Percentiles rank a stretch among this genome's conserved stretches.
Evolutionary conservation across 192 early-diverging fungal species (phyloP).

Genomic region (Mortierella antarctica): DNA sequence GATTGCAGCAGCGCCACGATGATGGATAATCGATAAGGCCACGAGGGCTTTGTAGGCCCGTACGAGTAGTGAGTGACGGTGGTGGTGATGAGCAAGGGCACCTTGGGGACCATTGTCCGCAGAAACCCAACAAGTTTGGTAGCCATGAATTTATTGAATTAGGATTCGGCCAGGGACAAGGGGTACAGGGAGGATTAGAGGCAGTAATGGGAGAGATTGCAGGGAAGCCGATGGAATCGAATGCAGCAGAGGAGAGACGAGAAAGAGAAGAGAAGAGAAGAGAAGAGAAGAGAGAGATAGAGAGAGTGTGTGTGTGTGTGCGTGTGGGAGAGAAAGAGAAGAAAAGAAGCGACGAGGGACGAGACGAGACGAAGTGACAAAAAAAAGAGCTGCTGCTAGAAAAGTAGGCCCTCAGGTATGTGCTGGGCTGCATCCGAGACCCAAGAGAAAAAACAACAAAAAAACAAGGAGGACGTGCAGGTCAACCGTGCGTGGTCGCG

Average conservation of each 20-base stretch:
- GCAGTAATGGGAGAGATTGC: too few relatives aligned
- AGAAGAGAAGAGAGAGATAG: background rate
- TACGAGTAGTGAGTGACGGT: conserved; percentile 40
- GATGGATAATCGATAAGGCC: conserved; percentile 52
- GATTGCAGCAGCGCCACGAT: conserved; percentile 43
- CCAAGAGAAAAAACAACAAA: too few relatives aligned
- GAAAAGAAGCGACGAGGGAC: background rate
- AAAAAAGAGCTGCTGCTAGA: too few relatives aligned
- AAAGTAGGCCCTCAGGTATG: too few relatives aligned
- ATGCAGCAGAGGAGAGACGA: too few relatives aligned
- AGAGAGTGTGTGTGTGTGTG: background rate
- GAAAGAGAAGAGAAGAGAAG: background rate
- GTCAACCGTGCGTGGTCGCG: too few relatives aligned
- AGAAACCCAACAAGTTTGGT: conserved; percentile 1
- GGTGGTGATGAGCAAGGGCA: conserved; percentile 38
- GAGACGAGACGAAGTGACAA: background rate
- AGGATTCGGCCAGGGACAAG: too few relatives aligned
- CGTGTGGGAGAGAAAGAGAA: background rate
- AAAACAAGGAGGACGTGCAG: too few relatives aligned
- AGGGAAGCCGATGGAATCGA: background rate
- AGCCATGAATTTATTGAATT: background rate
- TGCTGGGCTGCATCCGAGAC: too few relatives aligned
- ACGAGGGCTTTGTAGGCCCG: conserved; percentile 60
- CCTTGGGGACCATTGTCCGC: conserved; percentile 18
- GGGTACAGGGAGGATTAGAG: background rate